These are phyloP conservation scores for Suillus plorans DNA, from an alignment of 768 basidiomycete species.

Conservation along the genomic window DNA sequence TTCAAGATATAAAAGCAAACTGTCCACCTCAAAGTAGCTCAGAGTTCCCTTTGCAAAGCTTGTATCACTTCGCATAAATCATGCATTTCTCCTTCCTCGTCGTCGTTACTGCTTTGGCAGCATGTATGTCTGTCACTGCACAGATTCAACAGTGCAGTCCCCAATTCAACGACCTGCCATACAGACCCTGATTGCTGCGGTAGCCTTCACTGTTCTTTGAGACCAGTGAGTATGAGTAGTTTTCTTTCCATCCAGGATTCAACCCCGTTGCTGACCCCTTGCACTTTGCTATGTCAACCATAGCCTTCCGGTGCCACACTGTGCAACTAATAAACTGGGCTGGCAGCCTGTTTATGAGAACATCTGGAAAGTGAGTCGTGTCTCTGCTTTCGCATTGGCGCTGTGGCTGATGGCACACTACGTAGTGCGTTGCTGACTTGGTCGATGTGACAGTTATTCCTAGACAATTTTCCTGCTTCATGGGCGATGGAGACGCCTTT, in stretches of 20 bases:
- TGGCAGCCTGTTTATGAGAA: too few relatives aligned
- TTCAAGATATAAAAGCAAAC: background rate
- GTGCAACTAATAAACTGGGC: too few relatives aligned
- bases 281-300: background rate
- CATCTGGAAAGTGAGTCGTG: background rate
- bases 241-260: background rate
- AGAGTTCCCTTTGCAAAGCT: background rate
- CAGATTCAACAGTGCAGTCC: background rate
- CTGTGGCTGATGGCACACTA: background rate
- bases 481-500: too few relatives aligned
- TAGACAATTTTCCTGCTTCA: too few relatives aligned
- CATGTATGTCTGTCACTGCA: background rate
- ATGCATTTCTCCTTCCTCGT: background rate
- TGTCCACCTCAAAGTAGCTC: background rate
- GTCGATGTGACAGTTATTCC: too few relatives aligned
- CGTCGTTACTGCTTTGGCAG: background rate
- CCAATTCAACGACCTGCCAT: too few relatives aligned
- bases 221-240: background rate
- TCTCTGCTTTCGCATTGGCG: background rate
- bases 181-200: too few relatives aligned
- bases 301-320: background rate
- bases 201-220: too few relatives aligned
- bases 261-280: background rate
- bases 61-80: background rate
- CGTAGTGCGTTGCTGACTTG: too few relatives aligned